These are phyloP conservation scores for Scytalidium lignicola DNA, from an alignment of 2,329 filamentous ascomycete species.

Conservation along the genomic window DNA sequence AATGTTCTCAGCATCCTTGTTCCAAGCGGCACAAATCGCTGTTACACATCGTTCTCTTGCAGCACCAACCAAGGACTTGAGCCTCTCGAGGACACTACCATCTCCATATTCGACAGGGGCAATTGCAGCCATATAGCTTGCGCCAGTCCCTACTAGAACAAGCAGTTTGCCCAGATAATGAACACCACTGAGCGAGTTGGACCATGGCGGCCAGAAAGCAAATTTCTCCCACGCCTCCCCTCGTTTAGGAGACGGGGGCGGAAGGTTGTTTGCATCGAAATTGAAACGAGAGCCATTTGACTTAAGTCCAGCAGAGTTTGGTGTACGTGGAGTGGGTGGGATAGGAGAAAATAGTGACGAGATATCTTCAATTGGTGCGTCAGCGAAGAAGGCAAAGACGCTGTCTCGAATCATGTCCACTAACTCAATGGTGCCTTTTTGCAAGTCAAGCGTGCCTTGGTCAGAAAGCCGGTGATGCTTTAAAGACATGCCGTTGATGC, in stretches of 20 bases:
- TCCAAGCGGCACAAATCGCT: slow-evolving; percentile 87
- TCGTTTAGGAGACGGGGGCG: slow-evolving; percentile 68
- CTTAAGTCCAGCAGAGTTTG: slow-evolving; percentile 43
- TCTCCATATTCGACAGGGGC: slow-evolving; percentile 55
- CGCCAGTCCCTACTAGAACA: slow-evolving; percentile 76
- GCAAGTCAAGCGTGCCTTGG: slow-evolving; percentile 65
- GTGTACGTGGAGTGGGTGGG: slow-evolving; percentile 64
- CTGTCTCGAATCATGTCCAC: slow-evolving; percentile 77
- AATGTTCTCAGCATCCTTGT: slow-evolving; percentile 85
- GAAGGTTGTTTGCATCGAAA: slow-evolving; percentile 72
- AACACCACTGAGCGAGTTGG: slow-evolving; percentile 87
- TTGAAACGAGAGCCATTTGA: slow-evolving; percentile 54
- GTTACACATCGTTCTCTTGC: slow-evolving; percentile 81
- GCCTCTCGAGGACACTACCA: slow-evolving; percentile 59
- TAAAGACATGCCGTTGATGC: slow-evolving; percentile 75
- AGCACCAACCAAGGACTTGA: slow-evolving; percentile 69
- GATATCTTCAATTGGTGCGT: slow-evolving; percentile 85
- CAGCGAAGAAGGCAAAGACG: slow-evolving; percentile 76
- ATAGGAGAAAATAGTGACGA: slow-evolving; percentile 81
- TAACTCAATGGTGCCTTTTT: slow-evolving; percentile 76
- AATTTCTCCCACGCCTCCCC: slow-evolving; percentile 90
- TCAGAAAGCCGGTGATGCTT: slow-evolving; percentile 75
- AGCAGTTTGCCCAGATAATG: slow-evolving; percentile 83
- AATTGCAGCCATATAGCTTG: slow-evolving; percentile 77
- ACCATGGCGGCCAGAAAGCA: slow-evolving; percentile 92